Evolutionary conservation across 2,329 filamentous ascomycete genomes (phyloP).

Genomic region (Endothia cerciana): DNA sequence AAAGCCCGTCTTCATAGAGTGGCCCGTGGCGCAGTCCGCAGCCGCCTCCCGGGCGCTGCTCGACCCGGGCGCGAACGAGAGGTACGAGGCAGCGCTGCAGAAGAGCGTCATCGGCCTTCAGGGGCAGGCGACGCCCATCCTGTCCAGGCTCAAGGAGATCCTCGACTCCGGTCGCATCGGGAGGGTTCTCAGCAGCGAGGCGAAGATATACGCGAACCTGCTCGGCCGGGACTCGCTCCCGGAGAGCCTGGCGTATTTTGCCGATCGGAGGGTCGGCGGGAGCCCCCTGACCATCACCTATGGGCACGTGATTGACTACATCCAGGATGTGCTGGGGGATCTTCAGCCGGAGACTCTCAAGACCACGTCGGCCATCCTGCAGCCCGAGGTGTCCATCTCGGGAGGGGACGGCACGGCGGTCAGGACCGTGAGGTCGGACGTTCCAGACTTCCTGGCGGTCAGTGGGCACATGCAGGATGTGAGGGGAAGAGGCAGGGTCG

Average conservation of each 20-base stretch:
- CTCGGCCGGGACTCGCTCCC: constrained; percentile 30
- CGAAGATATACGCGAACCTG: constrained; percentile 26
- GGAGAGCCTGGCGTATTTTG: constrained; percentile 25
- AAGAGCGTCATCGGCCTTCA: constrained; percentile 54
- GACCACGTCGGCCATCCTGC: constrained; percentile 15
- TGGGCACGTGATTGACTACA: constrained; percentile 18
- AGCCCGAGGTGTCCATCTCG: constrained; percentile 3
- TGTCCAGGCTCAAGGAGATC: constrained; percentile 47
- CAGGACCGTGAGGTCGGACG: constrained; percentile 31
- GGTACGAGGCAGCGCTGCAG: constrained; percentile 39
- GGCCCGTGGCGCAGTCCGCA: constrained; percentile 49
- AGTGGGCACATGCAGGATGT: constrained; percentile 40
- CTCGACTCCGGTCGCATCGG: constrained; percentile 48
- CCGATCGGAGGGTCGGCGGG: constrained; percentile 13
- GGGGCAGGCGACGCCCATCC: constrained; percentile 44
- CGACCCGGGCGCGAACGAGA: constrained; percentile 5
- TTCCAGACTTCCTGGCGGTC: constrained; percentile 39
- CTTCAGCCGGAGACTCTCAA: background rate
- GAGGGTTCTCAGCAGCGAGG: constrained; percentile 42
- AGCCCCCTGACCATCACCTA: constrained; percentile 14
- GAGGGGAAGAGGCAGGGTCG: constrained; percentile 21
- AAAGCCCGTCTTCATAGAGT: constrained; percentile 55
- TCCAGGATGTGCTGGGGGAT: constrained; percentile 20
- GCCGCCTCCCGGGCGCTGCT: constrained; percentile 47
- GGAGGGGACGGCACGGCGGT: constrained; percentile 3